These are phyloP conservation scores for Russula vinacea DNA, from an alignment of 768 basidiomycete genomes.

Conservation along the genomic window DNA sequence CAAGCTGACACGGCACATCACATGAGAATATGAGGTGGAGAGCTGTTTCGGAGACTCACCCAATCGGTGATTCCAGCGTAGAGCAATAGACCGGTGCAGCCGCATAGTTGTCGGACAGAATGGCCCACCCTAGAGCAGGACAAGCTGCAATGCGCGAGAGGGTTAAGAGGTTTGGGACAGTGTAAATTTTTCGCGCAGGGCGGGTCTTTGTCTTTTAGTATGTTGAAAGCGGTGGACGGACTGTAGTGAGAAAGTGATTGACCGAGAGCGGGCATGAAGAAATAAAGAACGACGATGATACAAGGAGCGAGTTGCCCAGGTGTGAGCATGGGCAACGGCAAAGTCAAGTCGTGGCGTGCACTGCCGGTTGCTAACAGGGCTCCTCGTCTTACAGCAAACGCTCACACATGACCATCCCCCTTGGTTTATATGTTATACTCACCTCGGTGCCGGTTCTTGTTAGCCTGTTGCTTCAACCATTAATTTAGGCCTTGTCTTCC, in stretches of 20 bases:
- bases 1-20: conserved; percentile 53
- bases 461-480: conserved; percentile 12
- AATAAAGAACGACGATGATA: conserved; percentile 11
- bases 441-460: conserved; percentile 11
- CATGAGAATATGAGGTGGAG: background rate
- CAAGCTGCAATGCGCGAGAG: conserved; percentile 83
- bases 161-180: conserved; percentile 88
- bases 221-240: conserved; percentile 18
- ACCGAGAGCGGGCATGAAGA: conserved; percentile 10
- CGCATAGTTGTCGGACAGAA: conserved; percentile 74
- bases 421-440: conserved; percentile 15
- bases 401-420: conserved; percentile 4
- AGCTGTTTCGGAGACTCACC: conserved; percentile 42
- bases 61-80: conserved; percentile 92
- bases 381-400: background rate
- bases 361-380: too few relatives aligned
- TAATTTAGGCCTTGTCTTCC: background rate
- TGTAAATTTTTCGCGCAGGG: conserved; percentile 88
- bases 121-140: conserved; percentile 88
- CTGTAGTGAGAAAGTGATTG: conserved; percentile 1
- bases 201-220: conserved; percentile 24
- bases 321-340: conserved; percentile 1
- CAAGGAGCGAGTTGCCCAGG: background rate
- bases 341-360: background rate
- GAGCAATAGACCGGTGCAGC: conserved; percentile 80